Base-by-base conservation (phyloP, 2,329 filamentous ascomycete species). In the Fusarium scirpi region DNA sequence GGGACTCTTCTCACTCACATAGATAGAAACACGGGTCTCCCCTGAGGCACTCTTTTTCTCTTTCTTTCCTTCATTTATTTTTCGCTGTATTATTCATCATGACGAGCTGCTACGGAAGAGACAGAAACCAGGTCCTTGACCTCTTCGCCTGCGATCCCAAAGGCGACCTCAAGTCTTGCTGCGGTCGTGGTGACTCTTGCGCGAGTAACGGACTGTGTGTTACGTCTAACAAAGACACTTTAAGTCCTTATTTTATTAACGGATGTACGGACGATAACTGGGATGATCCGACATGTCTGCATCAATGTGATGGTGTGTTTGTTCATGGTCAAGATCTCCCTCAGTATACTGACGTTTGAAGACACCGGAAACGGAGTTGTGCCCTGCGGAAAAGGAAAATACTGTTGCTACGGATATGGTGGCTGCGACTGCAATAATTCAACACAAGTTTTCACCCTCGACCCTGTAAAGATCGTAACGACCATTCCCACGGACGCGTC, bases 401-500 rank as follows among this genome's bases (percentile, higher is more conserved):
- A 20, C 15, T 53, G 49, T 24, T 53, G 49, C 22, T 53, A 53
- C 5, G 49, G 49, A 2, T 53, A 18, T 13, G 49, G 49, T 2
- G 49, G 49, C 3, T 53, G 49, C 34, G 49, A 53, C 24, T 53
- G 49, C 6, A 41, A 53, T 20, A 53, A 53, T 2, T 53, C 49
- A 13, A 53, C 49, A 53, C 49, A 53, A 38, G 49, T 53, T 5
- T 53, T 53, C 13, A 53, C 49, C 7, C 11, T 53, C 13, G 49
- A 53, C 8, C 49, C 49, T 2, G 49, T 53, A 24, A 53, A 43
- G 8, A 27, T 53, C 13, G 25, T 53, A 8, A 53, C 49, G n/a
- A 53, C 49, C 1, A 53, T 53, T 24, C 49, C 49, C 8, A 29
- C 34, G 1, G 49, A 53, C 34, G 49, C 49, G 8, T 22, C 49